Percentiles rank a stretch among this genome's conserved stretches.
Evolutionary conservation across 495 filamentous ascomycete genomes (phyloP).

Genomic region (Penicilliopsis zonata): DNA sequence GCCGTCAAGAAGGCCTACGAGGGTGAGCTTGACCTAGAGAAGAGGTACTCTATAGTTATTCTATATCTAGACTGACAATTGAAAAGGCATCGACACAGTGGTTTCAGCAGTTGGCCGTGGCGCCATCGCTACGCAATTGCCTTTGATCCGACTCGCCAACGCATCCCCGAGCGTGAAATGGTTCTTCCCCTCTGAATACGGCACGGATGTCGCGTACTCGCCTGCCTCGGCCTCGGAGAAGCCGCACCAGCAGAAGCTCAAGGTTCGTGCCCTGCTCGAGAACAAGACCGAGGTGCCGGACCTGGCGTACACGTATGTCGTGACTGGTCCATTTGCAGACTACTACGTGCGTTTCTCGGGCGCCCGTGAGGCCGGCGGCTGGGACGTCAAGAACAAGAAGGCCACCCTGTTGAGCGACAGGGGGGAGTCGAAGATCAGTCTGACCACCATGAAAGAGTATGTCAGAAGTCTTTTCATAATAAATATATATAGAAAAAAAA

Average conservation of each 20-base stretch:
- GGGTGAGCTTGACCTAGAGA: too few relatives aligned
- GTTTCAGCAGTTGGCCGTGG: slow-evolving; percentile 52
- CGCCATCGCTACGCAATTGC: slow-evolving; percentile 44
- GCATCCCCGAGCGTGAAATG: slow-evolving; percentile 42
- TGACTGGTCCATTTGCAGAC: slow-evolving; percentile 59
- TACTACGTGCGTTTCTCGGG: slow-evolving; percentile 40
- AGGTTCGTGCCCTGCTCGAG: slow-evolving; percentile 47
- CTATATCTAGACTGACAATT: background rate
- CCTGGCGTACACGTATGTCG: slow-evolving; percentile 53
- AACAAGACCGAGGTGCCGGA: slow-evolving; percentile 28
- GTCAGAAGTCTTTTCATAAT: slow-evolving; percentile 11
- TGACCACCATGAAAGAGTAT: slow-evolving; percentile 59
- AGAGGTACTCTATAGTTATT: too few relatives aligned
- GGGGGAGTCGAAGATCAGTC: slow-evolving; percentile 42
- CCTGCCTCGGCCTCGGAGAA: slow-evolving; percentile 45
- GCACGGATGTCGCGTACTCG: slow-evolving; percentile 61
- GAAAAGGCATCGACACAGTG: slow-evolving; percentile 48
- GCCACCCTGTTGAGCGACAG: slow-evolving; percentile 40
- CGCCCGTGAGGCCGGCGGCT: slow-evolving; percentile 33
- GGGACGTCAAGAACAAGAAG: slow-evolving; percentile 40
- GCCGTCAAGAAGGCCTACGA: slow-evolving; percentile 42
- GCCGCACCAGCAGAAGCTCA: slow-evolving; percentile 60
- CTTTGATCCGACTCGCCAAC: slow-evolving; percentile 46
- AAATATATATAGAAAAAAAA: slow-evolving; percentile 1
- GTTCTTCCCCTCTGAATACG: slow-evolving; percentile 64